Evolutionary conservation across 345 rosid genomes (phyloP), one percentile per base, ranked within the genome.

Genomic region (Balakata baccata): DNA sequence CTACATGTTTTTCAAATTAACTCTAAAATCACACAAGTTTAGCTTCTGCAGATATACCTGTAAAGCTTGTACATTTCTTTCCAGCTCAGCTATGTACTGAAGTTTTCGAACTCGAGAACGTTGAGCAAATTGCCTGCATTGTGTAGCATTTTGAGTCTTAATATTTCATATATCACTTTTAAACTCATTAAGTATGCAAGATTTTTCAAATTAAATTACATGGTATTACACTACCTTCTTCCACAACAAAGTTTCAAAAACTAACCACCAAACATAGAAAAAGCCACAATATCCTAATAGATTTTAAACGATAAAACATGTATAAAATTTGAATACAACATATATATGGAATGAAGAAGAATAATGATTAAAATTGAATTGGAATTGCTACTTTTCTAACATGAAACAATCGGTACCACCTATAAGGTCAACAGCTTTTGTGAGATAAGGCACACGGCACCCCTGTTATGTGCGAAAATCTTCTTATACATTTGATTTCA

Each of bases 1-100:
- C 50, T 34, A 7, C 47, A 52, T 29, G 41, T 20, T 43, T 34
- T 59, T 38, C 11, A 58, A 62, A 72, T 62, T 14, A 39, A 68
- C 64, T 51, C 23, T 34, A 68, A 39, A 23, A 59, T 13, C 9
- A 45, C 45, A 57, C 13, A n/a, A 20, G 59, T 37, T 60, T 54
- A 66, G 58, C 23, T 69, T 71, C 75, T 69, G 58, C 70, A 34
- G 37, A 56, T 49, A 3, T 79, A 82, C 99, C 93, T 96, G 97
- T 79, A 96, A 91, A 82, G 90, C 87, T 84, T 96, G 98, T 46
- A 96, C 99, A 82, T 89, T 91, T 71, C 93, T 89, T 89, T 96
- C 99, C 82, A 93, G 82, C 84, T 96, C 99, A 83, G 99, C 93
- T 81, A 96, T 96, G 84, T 93, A 93, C 84, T 96, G 99, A 75